These are phyloP conservation scores for Zopfochytrium polystomum DNA, from an alignment of 371 early-diverging fungal species.

Conservation along the genomic window DNA sequence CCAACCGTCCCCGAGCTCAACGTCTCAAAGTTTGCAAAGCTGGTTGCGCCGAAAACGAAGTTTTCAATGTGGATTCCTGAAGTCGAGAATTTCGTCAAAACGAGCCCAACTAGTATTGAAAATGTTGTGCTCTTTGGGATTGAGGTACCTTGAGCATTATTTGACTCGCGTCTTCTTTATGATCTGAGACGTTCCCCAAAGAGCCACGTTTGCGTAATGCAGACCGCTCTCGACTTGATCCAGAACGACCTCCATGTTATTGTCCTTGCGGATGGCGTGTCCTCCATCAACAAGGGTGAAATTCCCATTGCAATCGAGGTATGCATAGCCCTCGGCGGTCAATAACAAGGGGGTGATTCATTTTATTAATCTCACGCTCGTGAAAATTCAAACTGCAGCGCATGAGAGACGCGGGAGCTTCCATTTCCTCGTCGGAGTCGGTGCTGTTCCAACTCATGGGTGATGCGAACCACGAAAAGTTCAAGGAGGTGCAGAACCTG, in stretches of 20 bases:
- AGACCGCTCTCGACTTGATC: slow-evolving; percentile 86
- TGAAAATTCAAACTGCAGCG: slow-evolving; percentile 49
- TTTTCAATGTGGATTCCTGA: slow-evolving; percentile 86
- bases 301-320: slow-evolving; percentile 79
- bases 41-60: slow-evolving; percentile 69
- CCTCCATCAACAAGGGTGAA: slow-evolving; percentile 81
- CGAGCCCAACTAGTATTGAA: slow-evolving; percentile 36
- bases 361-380: slow-evolving; percentile 8
- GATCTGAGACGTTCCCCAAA: background rate
- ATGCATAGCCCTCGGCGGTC: slow-evolving; percentile 25
- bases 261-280: slow-evolving; percentile 88
- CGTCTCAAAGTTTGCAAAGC: slow-evolving; percentile 51
- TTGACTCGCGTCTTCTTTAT: background rate
- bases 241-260: slow-evolving; percentile 73
- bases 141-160: slow-evolving; percentile 56
- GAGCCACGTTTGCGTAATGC: slow-evolving; percentile 76
- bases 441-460: slow-evolving; percentile 86
- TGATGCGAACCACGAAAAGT: slow-evolving; percentile 75
- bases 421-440: slow-evolving; percentile 83
- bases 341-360: background rate
- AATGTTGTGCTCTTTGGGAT: slow-evolving; percentile 88
- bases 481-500: slow-evolving; percentile 71
- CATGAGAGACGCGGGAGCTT: slow-evolving; percentile 71
- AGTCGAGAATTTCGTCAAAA: slow-evolving; percentile 56
- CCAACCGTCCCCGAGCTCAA: slow-evolving; percentile 77